Evolutionary conservation across 73 alveolate species (phyloP).

Genomic region (Chromera velia): DNA sequence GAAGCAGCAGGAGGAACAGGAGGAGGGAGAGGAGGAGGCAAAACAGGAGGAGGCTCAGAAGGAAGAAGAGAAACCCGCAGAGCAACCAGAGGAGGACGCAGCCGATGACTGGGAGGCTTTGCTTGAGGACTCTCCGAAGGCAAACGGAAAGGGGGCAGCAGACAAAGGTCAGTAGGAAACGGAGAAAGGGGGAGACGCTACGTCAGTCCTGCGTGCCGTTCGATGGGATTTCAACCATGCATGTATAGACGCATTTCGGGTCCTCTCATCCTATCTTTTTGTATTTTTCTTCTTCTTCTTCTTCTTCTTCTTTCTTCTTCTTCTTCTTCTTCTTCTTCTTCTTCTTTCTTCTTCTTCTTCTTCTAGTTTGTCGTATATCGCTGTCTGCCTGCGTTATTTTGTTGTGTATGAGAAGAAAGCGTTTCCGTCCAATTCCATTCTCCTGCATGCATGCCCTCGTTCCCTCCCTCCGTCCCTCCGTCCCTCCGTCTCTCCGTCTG

Average conservation of each 20-base stretch:
- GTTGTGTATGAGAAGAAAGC: no score
- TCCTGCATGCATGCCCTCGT: no score
- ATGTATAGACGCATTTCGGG: no score
- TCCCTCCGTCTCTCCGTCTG: not conserved
- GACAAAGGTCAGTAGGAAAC: not conserved
- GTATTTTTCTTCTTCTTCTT: no score
- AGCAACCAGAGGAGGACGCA: constrained; percentile 9
- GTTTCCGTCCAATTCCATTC: no score
- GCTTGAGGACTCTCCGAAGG: not conserved
- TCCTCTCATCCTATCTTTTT: no score
- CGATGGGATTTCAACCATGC: not conserved
- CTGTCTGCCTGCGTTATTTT: no score
- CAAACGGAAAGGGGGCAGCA: not conserved
- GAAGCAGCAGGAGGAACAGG: constrained; percentile 28
- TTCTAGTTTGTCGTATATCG: no score
- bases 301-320: no score
- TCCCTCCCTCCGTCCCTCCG: not conserved
- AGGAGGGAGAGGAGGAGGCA: constrained; percentile 7
- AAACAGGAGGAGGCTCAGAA: not conserved
- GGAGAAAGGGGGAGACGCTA: not conserved
- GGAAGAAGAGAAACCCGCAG: constrained; percentile 11
- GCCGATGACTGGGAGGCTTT: no score
- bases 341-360: no score
- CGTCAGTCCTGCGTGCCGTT: constrained; percentile 1
- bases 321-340: no score